Conservation (phyloP, 2,329 filamentous ascomycete genomes). For the Ceratocystis alfenasii region DNA sequence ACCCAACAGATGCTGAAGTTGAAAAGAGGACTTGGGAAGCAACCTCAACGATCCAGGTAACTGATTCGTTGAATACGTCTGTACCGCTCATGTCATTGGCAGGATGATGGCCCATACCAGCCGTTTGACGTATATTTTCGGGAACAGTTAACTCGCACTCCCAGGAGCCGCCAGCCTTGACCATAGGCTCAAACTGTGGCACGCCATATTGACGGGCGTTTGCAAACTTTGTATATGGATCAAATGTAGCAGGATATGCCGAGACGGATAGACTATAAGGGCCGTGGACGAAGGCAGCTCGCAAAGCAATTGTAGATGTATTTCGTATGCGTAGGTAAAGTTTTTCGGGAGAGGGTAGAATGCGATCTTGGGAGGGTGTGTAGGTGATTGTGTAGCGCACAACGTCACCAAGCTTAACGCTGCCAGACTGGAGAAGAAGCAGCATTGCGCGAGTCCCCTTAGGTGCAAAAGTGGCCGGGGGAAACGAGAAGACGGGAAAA, state of each 20-base stretch:
- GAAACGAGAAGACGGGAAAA: background rate
- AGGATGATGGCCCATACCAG: conserved; percentile 34
- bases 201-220: conserved; percentile 58
- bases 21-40: conserved; percentile 92
- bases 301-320: conserved; percentile 75
- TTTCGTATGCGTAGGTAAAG: conserved; percentile 86
- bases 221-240: conserved; percentile 67
- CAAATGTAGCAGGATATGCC: conserved; percentile 71
- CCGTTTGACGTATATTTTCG: conserved; percentile 58
- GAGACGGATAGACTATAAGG: conserved; percentile 85
- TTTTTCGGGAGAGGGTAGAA: conserved; percentile 69
- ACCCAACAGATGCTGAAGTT: conserved; percentile 71
- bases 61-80: conserved; percentile 44
- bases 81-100: conserved; percentile 29
- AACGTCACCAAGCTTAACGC: conserved; percentile 87
- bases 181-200: conserved; percentile 88
- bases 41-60: conserved; percentile 84
- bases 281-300: conserved; percentile 91
- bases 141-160: conserved; percentile 69
- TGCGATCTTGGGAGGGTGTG: conserved; percentile 75
- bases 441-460: conserved; percentile 49
- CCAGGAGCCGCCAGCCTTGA: conserved; percentile 89
- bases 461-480: background rate
- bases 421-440: conserved; percentile 79
- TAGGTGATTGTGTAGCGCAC: conserved; percentile 89